A percentile compares a stretch with the other conserved stretches of the same genome.
Evolutionary conservation across 768 basidiomycete species (phyloP).

Genomic region (Coprinopsis sp.): DNA sequence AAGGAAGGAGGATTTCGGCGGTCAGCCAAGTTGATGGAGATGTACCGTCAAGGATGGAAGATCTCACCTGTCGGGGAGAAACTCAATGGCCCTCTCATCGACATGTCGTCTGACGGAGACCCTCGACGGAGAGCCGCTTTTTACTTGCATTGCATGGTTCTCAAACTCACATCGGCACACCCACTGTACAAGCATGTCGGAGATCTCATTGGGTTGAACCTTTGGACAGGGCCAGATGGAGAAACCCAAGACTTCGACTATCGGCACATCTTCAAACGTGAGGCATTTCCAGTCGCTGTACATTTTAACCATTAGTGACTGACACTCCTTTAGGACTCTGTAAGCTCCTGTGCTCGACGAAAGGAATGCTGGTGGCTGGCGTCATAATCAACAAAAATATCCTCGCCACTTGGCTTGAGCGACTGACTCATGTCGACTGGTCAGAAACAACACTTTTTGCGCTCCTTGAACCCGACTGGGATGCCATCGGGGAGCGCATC

Average conservation of each 20-base stretch:
- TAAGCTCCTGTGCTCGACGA: constrained; percentile 19
- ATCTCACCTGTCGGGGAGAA: constrained; percentile 18
- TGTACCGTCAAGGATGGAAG: constrained; percentile 18
- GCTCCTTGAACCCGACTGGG: constrained; percentile 10
- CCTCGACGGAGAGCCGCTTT: constrained; percentile 17
- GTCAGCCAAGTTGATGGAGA: constrained; percentile 14
- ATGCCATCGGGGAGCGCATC: constrained; percentile 5
- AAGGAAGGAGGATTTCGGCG: constrained; percentile 13
- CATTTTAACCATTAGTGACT: background rate
- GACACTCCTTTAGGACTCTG: constrained; percentile 14
- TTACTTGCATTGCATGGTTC: constrained; percentile 19
- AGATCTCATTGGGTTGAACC: constrained; percentile 14
- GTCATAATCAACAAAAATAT: constrained; percentile 17
- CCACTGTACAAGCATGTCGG: constrained; percentile 12
- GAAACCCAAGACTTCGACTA: constrained; percentile 19
- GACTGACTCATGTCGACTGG: constrained; percentile 21
- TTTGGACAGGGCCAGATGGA: constrained; percentile 10
- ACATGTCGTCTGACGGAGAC: constrained; percentile 19
- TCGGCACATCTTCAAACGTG: constrained; percentile 19
- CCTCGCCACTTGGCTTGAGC: constrained; percentile 15
- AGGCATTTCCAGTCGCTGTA: background rate
- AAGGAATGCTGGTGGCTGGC: constrained; percentile 16
- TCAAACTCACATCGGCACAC: constrained; percentile 11
- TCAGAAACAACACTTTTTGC: constrained; percentile 14
- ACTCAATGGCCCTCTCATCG: constrained; percentile 15